These are phyloP conservation scores for Trichosporon faecale DNA, from an alignment of 1,284 basidiomycete genomes.

Conservation along the genomic window DNA sequence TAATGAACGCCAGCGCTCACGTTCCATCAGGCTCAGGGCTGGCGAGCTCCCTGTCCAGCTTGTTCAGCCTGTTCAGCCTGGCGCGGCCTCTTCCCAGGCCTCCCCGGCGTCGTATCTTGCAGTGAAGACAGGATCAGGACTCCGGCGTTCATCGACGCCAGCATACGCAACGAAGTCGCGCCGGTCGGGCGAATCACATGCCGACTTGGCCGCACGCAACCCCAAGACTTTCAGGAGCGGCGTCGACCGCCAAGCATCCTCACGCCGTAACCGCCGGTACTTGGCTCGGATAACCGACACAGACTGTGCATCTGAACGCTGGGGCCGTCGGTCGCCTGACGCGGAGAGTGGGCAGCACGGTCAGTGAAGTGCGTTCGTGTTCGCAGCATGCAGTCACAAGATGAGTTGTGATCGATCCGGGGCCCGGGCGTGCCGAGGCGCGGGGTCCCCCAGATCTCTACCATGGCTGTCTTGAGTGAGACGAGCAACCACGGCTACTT, in stretches of 20 bases:
- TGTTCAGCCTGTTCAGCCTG: neutral
- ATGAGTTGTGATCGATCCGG: neutral
- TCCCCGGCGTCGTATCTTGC: neutral
- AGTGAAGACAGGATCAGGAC: neutral
- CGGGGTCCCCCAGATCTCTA: too few relatives aligned
- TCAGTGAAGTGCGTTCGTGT: neutral
- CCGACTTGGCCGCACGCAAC: neutral
- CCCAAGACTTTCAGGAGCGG: conserved; percentile 1
- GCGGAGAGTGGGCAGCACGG: neutral
- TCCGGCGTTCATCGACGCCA: neutral
- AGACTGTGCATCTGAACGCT: neutral
- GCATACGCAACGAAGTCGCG: neutral
- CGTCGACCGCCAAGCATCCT: neutral
- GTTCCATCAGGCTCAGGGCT: neutral
- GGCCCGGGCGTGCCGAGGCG: neutral
- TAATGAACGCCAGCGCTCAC: neutral
- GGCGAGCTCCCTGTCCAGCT: too few relatives aligned
- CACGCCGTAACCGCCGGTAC: neutral
- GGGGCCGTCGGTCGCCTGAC: neutral
- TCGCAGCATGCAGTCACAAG: neutral
- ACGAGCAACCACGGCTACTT: neutral
- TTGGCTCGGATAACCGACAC: neutral
- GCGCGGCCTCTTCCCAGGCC: neutral
- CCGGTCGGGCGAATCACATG: neutral
- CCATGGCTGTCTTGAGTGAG: too few relatives aligned